Evolutionary conservation across 1,139 yeast genomes (phyloP), one percentile per base, ranked within the genome.

Genomic region (Kodamaea suecica): DNA sequence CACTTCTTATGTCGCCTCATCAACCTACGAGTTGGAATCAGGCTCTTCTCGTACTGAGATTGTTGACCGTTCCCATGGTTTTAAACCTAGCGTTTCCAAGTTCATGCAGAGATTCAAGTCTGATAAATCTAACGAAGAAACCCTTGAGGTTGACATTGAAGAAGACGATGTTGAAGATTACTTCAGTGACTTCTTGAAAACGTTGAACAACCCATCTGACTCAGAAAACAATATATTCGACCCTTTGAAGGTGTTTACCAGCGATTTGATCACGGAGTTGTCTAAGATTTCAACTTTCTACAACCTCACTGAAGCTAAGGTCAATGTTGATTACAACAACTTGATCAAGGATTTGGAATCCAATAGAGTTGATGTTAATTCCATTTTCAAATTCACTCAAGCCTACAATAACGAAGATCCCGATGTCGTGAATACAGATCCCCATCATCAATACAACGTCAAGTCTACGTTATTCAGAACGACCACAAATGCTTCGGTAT

Each of bases 221-320:
- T 57, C 58, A 10, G 38, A 44, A 11, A 34, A 51, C 11, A 39
- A 42, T 7, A 30, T 33, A 2, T 55, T 55, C 23, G 78, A 76
- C 45, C 78, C 83, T 2, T 65, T 72, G 32, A 63, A 60, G 17
- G 64, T 67, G 1, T 83, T 83, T 44, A 47, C 66, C 25, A 58
- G 62, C 35, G 76, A 78, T 12, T 63, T 83, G 38, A 70, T 80
- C 46, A 56, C 52, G 19, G 88, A 83, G 51, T 64, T 79, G 39
- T 49, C 51, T 25, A 80, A 80, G 49, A 70, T 84, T 28, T 73
- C 74, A 50, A 53, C 53, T n/a, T 83, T 83, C 49, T 80, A 72
- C 52, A 50, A 53, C 27, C 45, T 49, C 5, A 78, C 75, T 38
- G 82, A 77, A 49, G 52, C 54, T 14, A 76, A 73, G 43, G 58